Percentiles rank a stretch among this genome's conserved stretches.
Evolutionary conservation across 768 basidiomycete species (phyloP).

Genomic region (Asterophora lycoperdoides): DNA sequence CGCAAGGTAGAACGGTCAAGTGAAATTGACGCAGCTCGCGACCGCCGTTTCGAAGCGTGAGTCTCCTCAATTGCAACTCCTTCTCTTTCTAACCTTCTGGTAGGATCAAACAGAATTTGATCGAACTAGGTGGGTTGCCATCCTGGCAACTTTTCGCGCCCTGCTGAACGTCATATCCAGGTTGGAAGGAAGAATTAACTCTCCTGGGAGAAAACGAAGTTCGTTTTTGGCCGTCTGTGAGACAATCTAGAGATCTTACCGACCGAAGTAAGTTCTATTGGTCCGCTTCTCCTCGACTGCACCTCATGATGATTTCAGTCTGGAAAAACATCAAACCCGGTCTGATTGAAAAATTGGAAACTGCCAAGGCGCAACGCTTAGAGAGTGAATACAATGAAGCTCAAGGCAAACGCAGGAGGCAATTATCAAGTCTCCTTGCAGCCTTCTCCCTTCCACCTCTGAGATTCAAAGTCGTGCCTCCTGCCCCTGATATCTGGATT

Average conservation of each 20-base stretch:
- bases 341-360: not conserved
- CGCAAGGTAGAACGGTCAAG: not conserved
- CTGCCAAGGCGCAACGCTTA: not conserved
- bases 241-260: not conserved
- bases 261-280: not conserved
- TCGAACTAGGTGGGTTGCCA: not conserved
- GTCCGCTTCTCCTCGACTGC: not conserved
- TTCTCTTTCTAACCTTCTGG: not conserved
- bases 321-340: slow-evolving; percentile 5
- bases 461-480: not conserved
- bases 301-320: not conserved
- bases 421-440: not conserved
- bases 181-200: not conserved
- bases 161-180: not conserved
- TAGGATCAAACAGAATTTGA: not conserved
- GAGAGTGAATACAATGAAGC: not conserved
- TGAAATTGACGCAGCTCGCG: not conserved
- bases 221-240: not conserved
- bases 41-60: not conserved
- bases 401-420: not conserved
- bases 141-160: not conserved
- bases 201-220: not conserved
- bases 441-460: not conserved
- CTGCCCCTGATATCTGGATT: not conserved
- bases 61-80: not conserved